Evolutionary conservation across 164 flowering plant species (phyloP).

Genomic region (Vitis labrusca): DNA sequence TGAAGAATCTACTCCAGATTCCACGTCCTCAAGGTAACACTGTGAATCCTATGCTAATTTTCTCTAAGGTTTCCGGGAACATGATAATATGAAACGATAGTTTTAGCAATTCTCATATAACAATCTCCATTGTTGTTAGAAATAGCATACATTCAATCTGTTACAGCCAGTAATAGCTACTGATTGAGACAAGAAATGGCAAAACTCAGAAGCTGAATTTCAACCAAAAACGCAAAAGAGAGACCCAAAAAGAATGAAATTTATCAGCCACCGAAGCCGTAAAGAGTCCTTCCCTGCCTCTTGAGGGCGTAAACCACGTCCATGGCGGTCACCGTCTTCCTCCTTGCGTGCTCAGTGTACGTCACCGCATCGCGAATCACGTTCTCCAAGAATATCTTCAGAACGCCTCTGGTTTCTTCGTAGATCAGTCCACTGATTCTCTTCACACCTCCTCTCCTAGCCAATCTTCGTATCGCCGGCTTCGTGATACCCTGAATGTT

Average conservation of each 20-base stretch:
- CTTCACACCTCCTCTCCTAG: constrained; percentile 25
- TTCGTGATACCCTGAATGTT: constrained; percentile 29
- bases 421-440: constrained; percentile 26
- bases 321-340: constrained; percentile 30
- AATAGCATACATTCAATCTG: too few relatives aligned
- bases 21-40: too few relatives aligned
- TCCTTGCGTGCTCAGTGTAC: constrained; percentile 25
- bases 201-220: too few relatives aligned
- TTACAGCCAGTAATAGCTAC: not conserved
- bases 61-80: too few relatives aligned
- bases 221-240: not conserved
- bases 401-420: constrained; percentile 22
- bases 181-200: not conserved
- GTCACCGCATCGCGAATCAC: constrained; percentile 27
- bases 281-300: constrained; percentile 27
- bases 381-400: constrained; percentile 25
- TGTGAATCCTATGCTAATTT: too few relatives aligned
- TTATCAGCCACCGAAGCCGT: constrained; percentile 21
- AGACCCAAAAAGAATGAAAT: not conserved
- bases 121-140: too few relatives aligned
- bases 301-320: constrained; percentile 26
- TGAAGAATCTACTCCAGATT: too few relatives aligned
- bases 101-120: too few relatives aligned
- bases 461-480: constrained; percentile 25
- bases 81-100: too few relatives aligned